Conservation (phyloP, 306 rosid species). For the Cyclanthera cordifolia region DNA sequence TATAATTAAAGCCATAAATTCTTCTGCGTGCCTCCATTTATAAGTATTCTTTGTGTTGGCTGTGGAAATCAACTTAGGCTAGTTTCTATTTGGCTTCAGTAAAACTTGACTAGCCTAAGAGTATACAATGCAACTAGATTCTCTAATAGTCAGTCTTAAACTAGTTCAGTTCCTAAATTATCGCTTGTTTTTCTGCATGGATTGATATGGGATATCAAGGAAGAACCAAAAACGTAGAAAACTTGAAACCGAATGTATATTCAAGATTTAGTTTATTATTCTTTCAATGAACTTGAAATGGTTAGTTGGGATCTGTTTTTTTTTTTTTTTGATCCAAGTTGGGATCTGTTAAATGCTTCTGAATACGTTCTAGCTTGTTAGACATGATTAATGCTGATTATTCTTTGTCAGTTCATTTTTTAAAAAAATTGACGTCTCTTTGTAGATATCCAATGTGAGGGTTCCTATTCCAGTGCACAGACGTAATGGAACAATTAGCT, state of each 20-base stretch:
- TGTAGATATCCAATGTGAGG: slow-evolving; percentile 56
- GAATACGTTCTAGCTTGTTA: neutral
- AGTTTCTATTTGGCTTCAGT: neutral
- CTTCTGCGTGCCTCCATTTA: neutral
- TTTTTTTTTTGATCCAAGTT: too few species aligned
- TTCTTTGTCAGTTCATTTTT: neutral
- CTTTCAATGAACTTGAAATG: neutral
- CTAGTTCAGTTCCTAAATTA: neutral
- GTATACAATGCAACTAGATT: neutral
- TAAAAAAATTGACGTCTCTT: neutral
- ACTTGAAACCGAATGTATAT: neutral
- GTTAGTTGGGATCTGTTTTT: neutral
- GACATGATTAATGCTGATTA: neutral
- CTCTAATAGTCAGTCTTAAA: neutral
- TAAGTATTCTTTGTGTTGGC: neutral
- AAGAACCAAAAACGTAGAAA: neutral
- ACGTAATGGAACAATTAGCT: slow-evolving; percentile 50
- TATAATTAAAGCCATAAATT: neutral
- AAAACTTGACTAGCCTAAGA: neutral
- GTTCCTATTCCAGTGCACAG: slow-evolving; percentile 73
- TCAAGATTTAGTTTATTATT: neutral
- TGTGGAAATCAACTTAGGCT: neutral
- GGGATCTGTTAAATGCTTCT: neutral
- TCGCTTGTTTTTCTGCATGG: neutral
- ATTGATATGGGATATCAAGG: neutral